Conservation (phyloP, 768 basidiomycete species). For the Hygrocybe coccinea region DNA sequence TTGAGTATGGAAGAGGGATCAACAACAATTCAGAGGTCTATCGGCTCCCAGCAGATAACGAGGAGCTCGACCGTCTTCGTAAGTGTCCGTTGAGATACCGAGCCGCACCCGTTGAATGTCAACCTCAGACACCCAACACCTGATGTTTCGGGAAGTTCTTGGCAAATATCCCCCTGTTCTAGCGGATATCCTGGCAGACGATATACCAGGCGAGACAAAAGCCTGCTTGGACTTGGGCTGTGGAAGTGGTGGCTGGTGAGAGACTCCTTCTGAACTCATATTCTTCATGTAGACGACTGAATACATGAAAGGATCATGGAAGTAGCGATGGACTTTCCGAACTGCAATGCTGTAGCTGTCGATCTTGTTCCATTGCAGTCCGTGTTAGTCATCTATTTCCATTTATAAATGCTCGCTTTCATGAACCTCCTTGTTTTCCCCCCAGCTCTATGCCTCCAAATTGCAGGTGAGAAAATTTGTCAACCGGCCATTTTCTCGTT, state of each 20-base stretch:
- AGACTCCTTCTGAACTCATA: conserved; percentile 5
- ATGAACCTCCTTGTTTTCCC: not conserved
- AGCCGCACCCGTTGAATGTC: too few relatives aligned
- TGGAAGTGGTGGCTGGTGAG: conserved; percentile 73
- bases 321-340: conserved; percentile 65
- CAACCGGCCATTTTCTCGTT: not conserved
- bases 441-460: conserved; percentile 63
- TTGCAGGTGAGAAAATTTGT: conserved; percentile 45
- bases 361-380: conserved; percentile 80
- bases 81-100: conserved; percentile 5
- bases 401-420: not conserved
- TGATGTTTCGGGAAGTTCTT: conserved; percentile 57
- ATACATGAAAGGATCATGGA: conserved; percentile 61
- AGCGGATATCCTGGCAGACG: conserved; percentile 54
- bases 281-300: not conserved
- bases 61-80: conserved; percentile 70
- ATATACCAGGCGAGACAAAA: conserved; percentile 56
- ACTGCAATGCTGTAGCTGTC: conserved; percentile 64
- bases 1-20: conserved; percentile 63
- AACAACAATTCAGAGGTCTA: conserved; percentile 81
- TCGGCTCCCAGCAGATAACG: conserved; percentile 71
- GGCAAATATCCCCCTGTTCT: conserved; percentile 65
- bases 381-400: conserved; percentile 39
- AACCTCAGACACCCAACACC: conserved; percentile 60
- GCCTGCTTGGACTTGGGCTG: conserved; percentile 74